Evolutionary conservation across 2,329 filamentous ascomycete species (phyloP).

Genomic region (Nothopassalora personata): DNA sequence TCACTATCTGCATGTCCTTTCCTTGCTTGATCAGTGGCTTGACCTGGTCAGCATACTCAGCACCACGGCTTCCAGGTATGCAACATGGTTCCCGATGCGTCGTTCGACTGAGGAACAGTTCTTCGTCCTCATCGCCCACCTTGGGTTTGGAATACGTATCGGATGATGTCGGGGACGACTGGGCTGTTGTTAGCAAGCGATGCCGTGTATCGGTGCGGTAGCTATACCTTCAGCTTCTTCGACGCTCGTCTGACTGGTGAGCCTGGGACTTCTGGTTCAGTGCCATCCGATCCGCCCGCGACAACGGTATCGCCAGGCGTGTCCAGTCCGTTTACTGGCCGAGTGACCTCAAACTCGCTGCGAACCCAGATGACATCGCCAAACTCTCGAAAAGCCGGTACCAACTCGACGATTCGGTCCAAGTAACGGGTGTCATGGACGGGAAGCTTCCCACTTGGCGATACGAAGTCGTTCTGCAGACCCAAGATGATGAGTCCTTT

Average conservation of each 20-base stretch:
- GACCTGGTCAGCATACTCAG: constrained; percentile 48
- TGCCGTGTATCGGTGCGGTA: neutral
- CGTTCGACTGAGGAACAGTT: constrained; percentile 41
- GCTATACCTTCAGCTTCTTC: constrained; percentile 13
- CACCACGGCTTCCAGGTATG: constrained; percentile 40
- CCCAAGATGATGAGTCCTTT: constrained; percentile 78
- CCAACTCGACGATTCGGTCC: constrained; percentile 60
- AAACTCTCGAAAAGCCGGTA: constrained; percentile 64
- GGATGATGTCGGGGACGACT: constrained; percentile 5
- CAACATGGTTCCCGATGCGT: constrained; percentile 39
- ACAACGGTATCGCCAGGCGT: constrained; percentile 24
- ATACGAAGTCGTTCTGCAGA: constrained; percentile 84
- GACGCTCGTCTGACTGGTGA: neutral
- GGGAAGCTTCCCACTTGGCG: constrained; percentile 60
- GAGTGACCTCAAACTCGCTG: constrained; percentile 55
- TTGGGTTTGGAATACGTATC: constrained; percentile 9
- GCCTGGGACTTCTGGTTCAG: neutral
- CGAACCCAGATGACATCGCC: constrained; percentile 80
- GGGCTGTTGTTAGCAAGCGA: constrained; percentile 2
- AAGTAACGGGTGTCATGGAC: constrained; percentile 62
- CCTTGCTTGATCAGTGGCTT: constrained; percentile 46
- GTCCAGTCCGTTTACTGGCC: constrained; percentile 17
- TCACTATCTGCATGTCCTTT: constrained; percentile 54
- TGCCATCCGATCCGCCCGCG: constrained; percentile 15
- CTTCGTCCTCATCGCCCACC: constrained; percentile 37